Evolutionary conservation across 495 filamentous ascomycete genomes (phyloP), one percentile per base, ranked within the genome.

Genomic region (Aspergillus nidulans): DNA sequence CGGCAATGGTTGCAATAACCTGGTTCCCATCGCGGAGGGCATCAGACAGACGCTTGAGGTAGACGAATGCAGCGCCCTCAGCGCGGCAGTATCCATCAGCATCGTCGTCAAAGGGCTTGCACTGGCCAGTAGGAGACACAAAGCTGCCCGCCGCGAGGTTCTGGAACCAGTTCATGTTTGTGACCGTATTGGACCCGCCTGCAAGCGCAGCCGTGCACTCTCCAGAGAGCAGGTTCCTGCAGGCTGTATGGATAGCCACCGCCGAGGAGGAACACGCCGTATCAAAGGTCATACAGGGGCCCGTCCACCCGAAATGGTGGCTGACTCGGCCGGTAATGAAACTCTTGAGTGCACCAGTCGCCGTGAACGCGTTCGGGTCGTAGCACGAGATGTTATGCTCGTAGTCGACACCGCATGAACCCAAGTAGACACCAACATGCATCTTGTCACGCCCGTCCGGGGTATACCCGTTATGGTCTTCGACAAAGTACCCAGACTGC

Each of bases 71-170:
- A 38, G 78, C 76, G 24, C 73, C 81, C 51, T 91, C 87, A 0
- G 76, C 85, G 36, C 87, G 77, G 59, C 85, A 89, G 68, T 89
- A 91, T 0, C 88, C 87, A 59, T 89, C 81, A 5, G 86, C 86
- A 3, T 74, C 69, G 42, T 80, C 76, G 60, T 89, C 85, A 53
- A 89, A 90, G 0, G 87, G 78, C 45, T 88, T 88, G 63, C 85
- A 89, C 5, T 61, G 56, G 0, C 76, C 76, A 0, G 69, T 75
- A 0, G 64, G 61, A 49, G 66, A 76, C 0, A 77, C 36, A 52
- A 78, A 77, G 0, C 47, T 55, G 1, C 54, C 70, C 0, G 28
- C 71, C 12, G 53, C 55, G 2, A 75, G 58, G 55, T 72, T 69
- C 38, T 75, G 65, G 18, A 57, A 64, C 23, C 46, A 57, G 4